These are phyloP conservation scores for Piloderma croceum DNA, from an alignment of 768 basidiomycete species.

Conservation along the genomic window DNA sequence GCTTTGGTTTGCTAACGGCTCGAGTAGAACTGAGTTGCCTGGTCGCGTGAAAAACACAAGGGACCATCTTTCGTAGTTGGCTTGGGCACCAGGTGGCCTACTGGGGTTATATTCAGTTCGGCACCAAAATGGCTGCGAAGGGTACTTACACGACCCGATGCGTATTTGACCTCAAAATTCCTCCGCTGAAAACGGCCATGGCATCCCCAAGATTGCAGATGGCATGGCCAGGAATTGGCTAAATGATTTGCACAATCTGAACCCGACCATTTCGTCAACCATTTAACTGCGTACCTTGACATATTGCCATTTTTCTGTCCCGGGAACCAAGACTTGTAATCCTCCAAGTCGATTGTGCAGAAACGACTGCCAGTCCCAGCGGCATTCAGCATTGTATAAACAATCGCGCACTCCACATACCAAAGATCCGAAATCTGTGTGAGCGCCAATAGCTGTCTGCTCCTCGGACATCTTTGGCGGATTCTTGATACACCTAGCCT, in stretches of 20 bases:
- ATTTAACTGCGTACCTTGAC: constrained; percentile 49
- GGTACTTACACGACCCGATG: constrained; percentile 50
- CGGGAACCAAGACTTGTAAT: constrained; percentile 61
- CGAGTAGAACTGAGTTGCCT: constrained; percentile 44
- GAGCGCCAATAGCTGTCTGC: constrained; percentile 50
- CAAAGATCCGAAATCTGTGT: constrained; percentile 73
- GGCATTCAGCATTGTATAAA: not conserved
- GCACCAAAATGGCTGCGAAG: not conserved
- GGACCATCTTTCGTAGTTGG: constrained; percentile 52
- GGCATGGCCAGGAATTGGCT: constrained; percentile 52
- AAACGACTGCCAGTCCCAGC: constrained; percentile 43
- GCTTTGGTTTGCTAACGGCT: constrained; percentile 48
- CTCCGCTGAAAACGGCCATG: constrained; percentile 55
- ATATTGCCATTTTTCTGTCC: constrained; percentile 60
- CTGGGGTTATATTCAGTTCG: constrained; percentile 10
- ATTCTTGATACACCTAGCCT: constrained; percentile 49
- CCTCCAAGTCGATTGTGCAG: constrained; percentile 68
- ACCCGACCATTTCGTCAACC: too few relatives aligned
- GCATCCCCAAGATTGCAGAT: constrained; percentile 63
- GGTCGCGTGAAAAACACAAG: constrained; percentile 66
- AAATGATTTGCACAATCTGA: not conserved
- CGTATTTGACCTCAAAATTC: constrained; percentile 57
- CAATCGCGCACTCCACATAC: constrained; percentile 36
- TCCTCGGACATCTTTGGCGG: constrained; percentile 31
- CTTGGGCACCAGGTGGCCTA: constrained; percentile 56